Base-by-base conservation (phyloP, 768 basidiomycete species). In the Hebeloma cylindrosporum region DNA sequence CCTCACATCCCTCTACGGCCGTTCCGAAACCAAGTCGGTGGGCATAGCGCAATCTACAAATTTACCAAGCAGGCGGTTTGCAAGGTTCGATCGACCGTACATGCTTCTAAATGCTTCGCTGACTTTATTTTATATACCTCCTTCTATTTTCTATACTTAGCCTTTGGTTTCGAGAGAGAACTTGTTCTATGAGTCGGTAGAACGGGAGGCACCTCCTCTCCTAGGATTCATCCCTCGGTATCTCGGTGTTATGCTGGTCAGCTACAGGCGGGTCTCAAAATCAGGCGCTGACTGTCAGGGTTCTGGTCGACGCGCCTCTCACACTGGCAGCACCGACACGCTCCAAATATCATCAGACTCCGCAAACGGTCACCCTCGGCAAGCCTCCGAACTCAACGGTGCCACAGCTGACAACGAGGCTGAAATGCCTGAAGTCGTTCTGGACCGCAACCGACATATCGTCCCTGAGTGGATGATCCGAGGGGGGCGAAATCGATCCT, bases 1-100 rank as follows among this genome's bases (percentile, higher is more conserved):
- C 89, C 88, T 1, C 90, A 93, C 47, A 93, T 99, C 36, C 95
- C 94, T 25, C 71, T 99, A 6, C 83, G 88, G 36, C 96, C 96
- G 4, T 99, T 97, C 68, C 83, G 90, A 37, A 96, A 99, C 57
- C 94, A 98, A 68, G 96, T 99, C 22, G 96, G 96, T 30, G 96
- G 96, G 3, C 96, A 99, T 63, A 91, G 82, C 53, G 88, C 92
- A 45, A 96, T 99, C 57, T 98, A 98, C 69, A 93, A 94, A 60
- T 98, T 99, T 54, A 97, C 94, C 3, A 92, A 92, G 59, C 80
- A 93, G 52, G 95, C 96, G 6, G 93, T 99, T 11, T 99, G 96
- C 75, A 99, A 99, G 83, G 95, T 96, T 56, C 59, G 87, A 64
- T 25, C 26, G 29, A 33, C n/a, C n/a, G 37, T 39, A 31, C 40